Evolutionary conservation across 1,284 basidiomycete species (phyloP).

Genomic region (Porogramme epimiltina): DNA sequence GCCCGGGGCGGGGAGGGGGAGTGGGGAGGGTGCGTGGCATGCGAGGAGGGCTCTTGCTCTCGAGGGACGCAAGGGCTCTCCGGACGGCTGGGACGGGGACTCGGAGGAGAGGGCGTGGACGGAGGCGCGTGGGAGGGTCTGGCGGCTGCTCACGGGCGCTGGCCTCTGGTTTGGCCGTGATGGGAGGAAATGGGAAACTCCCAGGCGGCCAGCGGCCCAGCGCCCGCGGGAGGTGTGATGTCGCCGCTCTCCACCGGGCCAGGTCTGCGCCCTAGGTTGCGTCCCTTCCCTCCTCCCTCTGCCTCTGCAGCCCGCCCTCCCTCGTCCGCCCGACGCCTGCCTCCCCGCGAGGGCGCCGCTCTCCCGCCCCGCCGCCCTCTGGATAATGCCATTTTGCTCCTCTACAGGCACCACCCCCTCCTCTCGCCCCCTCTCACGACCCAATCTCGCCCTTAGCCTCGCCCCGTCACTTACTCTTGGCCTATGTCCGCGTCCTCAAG

Average conservation of each 20-base stretch:
- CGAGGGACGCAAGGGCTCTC: too few species aligned
- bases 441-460: conserved; percentile 13
- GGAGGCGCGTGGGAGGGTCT: not conserved
- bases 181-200: conserved; percentile 13
- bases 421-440: conserved; percentile 9
- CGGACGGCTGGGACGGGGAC: too few species aligned
- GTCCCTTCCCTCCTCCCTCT: conserved; percentile 12
- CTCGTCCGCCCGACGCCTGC: conserved; percentile 15
- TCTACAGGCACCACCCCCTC: conserved; percentile 18
- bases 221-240: conserved; percentile 22
- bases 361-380: conserved; percentile 19
- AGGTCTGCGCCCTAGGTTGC: conserved; percentile 5
- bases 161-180: conserved; percentile 4
- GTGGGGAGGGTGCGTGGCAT: conserved; percentile 1
- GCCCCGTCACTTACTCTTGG: conserved; percentile 19
- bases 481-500: conserved; percentile 37
- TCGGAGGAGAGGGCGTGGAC: too few species aligned
- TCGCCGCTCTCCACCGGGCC: conserved; percentile 23
- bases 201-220: conserved; percentile 13
- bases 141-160: conserved; percentile 1
- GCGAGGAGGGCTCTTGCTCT: too few species aligned
- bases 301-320: conserved; percentile 11
- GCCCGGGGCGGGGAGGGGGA: not conserved
- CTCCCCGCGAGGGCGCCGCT: conserved; percentile 15
- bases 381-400: conserved; percentile 46